These are phyloP conservation scores for Phytomonas serpens DNA, from an alignment of 208 protist genomes.

Conservation along the genomic window DNA sequence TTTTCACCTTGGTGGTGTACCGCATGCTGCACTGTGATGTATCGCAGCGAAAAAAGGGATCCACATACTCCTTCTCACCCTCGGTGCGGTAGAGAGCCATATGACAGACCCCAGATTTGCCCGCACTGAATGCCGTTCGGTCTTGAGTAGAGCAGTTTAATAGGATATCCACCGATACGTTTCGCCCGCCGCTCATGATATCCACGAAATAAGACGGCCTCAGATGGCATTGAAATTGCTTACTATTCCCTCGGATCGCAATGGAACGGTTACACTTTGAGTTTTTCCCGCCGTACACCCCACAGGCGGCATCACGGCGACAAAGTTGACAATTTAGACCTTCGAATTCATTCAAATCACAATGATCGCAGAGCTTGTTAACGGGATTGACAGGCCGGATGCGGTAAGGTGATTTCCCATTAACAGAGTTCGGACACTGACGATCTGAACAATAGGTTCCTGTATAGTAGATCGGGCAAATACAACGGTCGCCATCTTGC, in stretches of 20 bases:
- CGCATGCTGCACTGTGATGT: constrained; percentile 41
- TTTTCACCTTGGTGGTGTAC: neutral
- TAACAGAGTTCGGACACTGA: constrained; percentile 58
- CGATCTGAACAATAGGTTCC: constrained; percentile 29
- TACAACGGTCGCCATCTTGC: neutral
- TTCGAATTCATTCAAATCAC: constrained; percentile 24
- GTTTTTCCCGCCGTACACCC: constrained; percentile 14
- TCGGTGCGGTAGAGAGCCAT: constrained; percentile 77
- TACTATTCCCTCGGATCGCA: constrained; percentile 46
- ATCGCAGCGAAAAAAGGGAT: constrained; percentile 74
- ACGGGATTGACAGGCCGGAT: constrained; percentile 29
- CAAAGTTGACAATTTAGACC: constrained; percentile 75
- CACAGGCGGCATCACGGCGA: constrained; percentile 38
- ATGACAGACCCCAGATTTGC: constrained; percentile 26
- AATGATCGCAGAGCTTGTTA: constrained; percentile 40
- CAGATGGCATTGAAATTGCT: constrained; percentile 72
- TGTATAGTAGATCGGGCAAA: constrained; percentile 59
- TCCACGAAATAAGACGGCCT: constrained; percentile 41
- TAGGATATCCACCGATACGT: constrained; percentile 46
- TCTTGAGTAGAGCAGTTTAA: constrained; percentile 60
- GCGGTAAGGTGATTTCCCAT: constrained; percentile 22
- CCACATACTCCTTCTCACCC: constrained; percentile 41
- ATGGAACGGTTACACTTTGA: constrained; percentile 36
- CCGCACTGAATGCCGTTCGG: constrained; percentile 26
- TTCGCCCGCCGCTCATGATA: constrained; percentile 53